Evolutionary conservation across 345 rosid genomes (phyloP), one percentile per base, ranked within the genome.

Genomic region (Citrus cavaleriei): DNA sequence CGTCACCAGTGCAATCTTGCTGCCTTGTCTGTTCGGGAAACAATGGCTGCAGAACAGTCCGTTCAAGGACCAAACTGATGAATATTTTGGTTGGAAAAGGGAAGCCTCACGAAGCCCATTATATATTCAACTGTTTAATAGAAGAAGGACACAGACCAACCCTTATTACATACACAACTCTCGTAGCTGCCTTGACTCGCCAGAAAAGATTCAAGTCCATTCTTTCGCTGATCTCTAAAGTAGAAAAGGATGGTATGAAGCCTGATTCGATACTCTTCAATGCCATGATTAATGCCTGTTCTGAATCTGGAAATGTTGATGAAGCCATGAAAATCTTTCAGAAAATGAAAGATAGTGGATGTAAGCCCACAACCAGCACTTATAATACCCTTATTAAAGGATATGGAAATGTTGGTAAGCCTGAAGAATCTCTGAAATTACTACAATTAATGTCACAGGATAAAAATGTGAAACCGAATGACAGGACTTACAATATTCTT

Each of bases 221-320:
- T 78, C 76, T 86, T 34, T 78, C 86, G 4, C 93, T 93, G 59
- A 79, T 90, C 77, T 85, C 89, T 71, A 78, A 89, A 86, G 84
- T 95, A 81, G 98, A 95, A 87, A 87, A 87, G 79, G 85, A 85
- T 22, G 96, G 96, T 18, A 78, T 88, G 81, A 88, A 90, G 85
- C 98, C 97, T 0, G 98, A 95, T 82, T 84, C 97, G 21, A 92
- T 95, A 75, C 92, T 95, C 85, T 95, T 91, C 90, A 93, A 95
- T 72, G 90, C 98, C 64, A 88, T 92, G 83, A 95, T 95, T 79
- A 95, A 93, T 77, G 95, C 95, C n/a, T 88, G 91, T 35, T 89
- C 95, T 32, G 98, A 95, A 81, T 90, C 97, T 28, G 94, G 96
- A 74, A 90, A 92, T 69, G 84, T 92, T 12, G 81, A 89, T 75